Base-by-base conservation (phyloP, 2,329 filamentous ascomycete species). In the Nakataea oryzae region DNA sequence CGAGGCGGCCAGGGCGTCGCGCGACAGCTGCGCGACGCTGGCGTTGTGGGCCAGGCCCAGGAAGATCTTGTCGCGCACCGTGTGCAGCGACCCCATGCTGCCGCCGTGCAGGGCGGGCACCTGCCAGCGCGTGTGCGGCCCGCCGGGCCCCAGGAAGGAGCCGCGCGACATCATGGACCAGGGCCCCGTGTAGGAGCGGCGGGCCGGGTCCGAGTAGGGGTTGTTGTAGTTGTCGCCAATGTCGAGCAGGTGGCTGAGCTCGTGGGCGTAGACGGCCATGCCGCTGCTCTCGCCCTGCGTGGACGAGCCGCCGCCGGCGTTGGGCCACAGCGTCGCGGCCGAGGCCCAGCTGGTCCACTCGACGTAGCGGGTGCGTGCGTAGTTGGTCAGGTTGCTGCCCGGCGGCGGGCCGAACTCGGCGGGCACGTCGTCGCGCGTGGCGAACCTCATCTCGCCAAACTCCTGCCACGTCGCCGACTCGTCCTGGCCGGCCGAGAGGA, bases 391-490 rank as follows among this genome's bases (percentile, higher is more conserved):
- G 28, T 65, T 73, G 21, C 69, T 70, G 62, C 75, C 75, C 1
- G 68, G 70, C 1, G 80, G 80, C 2, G 81, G 80, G 0, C 81
- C 81, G 62, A 82, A 82, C 13, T 71, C 74, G 3, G 76, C 75
- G 0, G 79, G 75, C 0, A 83, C 74, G 57, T 81, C 78, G 21
- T 81, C 76, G 14, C 74, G 76, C 8, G 70, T 72, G 13, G 72
- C 67, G 62, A 81, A 83, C 63, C 74, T 78, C 78, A 83, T 83
- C 69, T 81, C 77, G 50, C 81, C 81, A 65, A 83, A 83, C 64
- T 83, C 80, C 62, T 83, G 81, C 81, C 81, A 83, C 0, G 80
- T 81, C 0, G 78, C 78, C 0, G 79, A 81, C 67, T 83, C 80
- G 63, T 83, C 80, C 64, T 83, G 80, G 6, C 81, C 81, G 0